Percentiles rank a stretch among this genome's conserved stretches.
These are phyloP conservation scores for Piper longum DNA, from an alignment of 164 flowering plant species.

Conservation along the genomic window DNA sequence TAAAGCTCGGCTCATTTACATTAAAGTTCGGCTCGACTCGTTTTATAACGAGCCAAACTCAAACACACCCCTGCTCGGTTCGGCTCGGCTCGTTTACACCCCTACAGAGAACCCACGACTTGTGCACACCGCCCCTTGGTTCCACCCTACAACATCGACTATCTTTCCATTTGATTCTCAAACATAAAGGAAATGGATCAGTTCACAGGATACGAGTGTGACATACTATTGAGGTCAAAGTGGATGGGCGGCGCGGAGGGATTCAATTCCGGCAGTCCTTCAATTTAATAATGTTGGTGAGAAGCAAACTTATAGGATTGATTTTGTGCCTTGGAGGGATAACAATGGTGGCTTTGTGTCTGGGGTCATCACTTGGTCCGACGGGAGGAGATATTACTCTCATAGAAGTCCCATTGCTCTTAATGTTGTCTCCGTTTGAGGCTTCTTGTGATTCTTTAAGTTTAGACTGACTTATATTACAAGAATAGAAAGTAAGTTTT, in stretches of 20 bases:
- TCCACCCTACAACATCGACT: constrained; percentile 36
- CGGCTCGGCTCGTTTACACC: no score
- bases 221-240: constrained; percentile 28
- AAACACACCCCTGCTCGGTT: no score
- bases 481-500: no score
- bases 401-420: constrained; percentile 43
- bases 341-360: constrained; percentile 36
- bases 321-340: constrained; percentile 19
- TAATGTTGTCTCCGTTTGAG: constrained; percentile 28
- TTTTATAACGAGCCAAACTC: no score
- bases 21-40: no score
- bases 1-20: no score
- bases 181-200: constrained; percentile 32
- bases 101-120: constrained; percentile 6
- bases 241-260: constrained; percentile 31
- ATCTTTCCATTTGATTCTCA: constrained; percentile 46
- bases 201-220: constrained; percentile 23
- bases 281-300: constrained; percentile 25
- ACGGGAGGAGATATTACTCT: constrained; percentile 19
- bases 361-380: constrained; percentile 36
- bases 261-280: constrained; percentile 23
- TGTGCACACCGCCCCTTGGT: constrained; percentile 17
- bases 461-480: no score
- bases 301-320: constrained; percentile 28
- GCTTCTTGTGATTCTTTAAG: neutral